These are phyloP conservation scores for Scutellaria minor DNA, from an alignment of 257 asterid genomes.

Conservation along the genomic window DNA sequence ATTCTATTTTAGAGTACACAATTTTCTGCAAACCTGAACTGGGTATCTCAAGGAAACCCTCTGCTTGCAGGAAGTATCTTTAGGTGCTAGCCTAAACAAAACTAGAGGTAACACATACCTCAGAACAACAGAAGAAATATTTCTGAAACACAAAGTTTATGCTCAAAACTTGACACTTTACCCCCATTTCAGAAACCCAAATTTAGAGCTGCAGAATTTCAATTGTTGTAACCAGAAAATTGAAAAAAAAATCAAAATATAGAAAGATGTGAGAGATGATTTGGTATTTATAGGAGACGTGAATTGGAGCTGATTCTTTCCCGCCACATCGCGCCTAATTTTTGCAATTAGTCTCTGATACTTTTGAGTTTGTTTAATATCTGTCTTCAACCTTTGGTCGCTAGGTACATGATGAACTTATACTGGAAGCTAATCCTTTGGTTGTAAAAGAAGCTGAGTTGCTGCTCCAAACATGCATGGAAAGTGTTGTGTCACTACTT, in stretches of 20 bases:
- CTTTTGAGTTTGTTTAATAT: constrained; percentile 21
- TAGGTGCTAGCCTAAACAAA: constrained; percentile 61
- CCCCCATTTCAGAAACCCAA: constrained; percentile 58
- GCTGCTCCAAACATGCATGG: constrained; percentile 82
- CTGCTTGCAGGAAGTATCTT: constrained; percentile 54
- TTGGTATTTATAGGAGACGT: constrained; percentile 21
- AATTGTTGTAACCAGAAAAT: background rate
- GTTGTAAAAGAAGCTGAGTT: constrained; percentile 81
- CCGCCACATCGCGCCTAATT: constrained; percentile 51
- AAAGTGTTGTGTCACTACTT: constrained; percentile 76
- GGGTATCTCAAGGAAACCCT: constrained; percentile 75
- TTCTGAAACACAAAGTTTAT: constrained; percentile 35
- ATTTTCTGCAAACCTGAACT: constrained; percentile 45
- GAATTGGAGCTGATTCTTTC: constrained; percentile 42
- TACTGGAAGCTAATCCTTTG: constrained; percentile 79
- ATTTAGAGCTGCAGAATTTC: background rate
- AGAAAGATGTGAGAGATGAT: background rate
- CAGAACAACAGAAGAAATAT: constrained; percentile 40
- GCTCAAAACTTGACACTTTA: constrained; percentile 44
- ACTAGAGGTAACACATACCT: constrained; percentile 53
- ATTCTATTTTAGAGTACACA: no score
- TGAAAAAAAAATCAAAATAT: no score
- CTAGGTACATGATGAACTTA: constrained; percentile 94
- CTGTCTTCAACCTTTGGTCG: constrained; percentile 20
- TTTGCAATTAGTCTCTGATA: constrained; percentile 22